phyloP scores from a whole-genome alignment of 2,329 filamentous ascomycete genomes.

The Pseudogymnoascus sp. region DNA sequence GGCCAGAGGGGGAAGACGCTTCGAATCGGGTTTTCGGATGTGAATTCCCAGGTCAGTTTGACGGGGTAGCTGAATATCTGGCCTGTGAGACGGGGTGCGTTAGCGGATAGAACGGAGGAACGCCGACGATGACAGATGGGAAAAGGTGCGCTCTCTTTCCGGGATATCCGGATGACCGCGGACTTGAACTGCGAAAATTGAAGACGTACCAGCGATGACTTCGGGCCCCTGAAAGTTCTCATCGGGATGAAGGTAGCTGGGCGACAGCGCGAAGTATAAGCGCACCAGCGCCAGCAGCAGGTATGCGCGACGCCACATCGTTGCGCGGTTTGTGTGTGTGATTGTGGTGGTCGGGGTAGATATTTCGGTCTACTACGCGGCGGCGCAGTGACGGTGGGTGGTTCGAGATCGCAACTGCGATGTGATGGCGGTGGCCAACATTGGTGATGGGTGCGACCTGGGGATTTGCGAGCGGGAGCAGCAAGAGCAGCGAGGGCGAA shows the following conservation, averaged over 20 bases:
- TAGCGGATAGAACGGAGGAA: slow-evolving; percentile 11
- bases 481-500: background rate
- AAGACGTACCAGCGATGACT: slow-evolving; percentile 79
- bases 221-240: slow-evolving; percentile 99
- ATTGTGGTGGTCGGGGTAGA: background rate
- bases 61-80: slow-evolving; percentile 90
- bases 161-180: background rate
- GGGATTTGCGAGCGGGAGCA: background rate
- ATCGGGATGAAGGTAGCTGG: slow-evolving; percentile 96
- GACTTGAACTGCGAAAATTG: background rate
- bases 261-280: slow-evolving; percentile 87
- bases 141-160: background rate
- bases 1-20: slow-evolving; percentile 97
- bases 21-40: slow-evolving; percentile 77
- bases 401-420: slow-evolving; percentile 1
- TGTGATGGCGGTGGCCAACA: background rate
- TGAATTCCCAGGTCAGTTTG: slow-evolving; percentile 93
- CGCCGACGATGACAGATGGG: background rate
- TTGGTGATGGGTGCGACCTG: background rate
- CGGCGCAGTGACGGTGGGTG: background rate
- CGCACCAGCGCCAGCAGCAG: slow-evolving; percentile 77
- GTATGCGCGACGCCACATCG: slow-evolving; percentile 89
- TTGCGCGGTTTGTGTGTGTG: slow-evolving; percentile 18
- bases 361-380: background rate
- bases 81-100: slow-evolving; percentile 37